Evolutionary conservation across 192 early-diverging fungal species (phyloP), one percentile per base, ranked within the genome.

Genomic region (Backusella tarrabulga): DNA sequence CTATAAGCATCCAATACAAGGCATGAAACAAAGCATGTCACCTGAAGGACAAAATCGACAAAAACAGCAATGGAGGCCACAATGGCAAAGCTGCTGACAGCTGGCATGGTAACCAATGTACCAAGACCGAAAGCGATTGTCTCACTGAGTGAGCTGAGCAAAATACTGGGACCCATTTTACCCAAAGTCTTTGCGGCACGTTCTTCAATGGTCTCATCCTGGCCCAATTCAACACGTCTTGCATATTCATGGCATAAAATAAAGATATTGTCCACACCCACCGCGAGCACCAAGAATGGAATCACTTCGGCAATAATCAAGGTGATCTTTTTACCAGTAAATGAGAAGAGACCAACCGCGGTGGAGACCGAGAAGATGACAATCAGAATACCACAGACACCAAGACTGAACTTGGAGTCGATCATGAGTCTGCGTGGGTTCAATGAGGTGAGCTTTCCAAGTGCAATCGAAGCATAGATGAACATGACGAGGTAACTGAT

Each of bases 251-350:
- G 88, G 44, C 87, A 88, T 15, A 92, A 78, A 69, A 92, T 88
- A 73, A 92, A 92, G 67, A 92, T 90, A 60, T 92, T 92, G 67
- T 92, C 91, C 0, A 92, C 91, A 67, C 91, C 90, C 8, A 92
- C 89, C 6, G 91, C 91, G 40, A 92, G 72, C 11, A 90, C 91
- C 36, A 92, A 73, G 75, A 92, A 92, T 0, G 91, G 91, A 78
- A 92, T 91, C 3, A 92, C 91, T 56, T 92, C 91, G 4, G 89
- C 89, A 70, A 91, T 90, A 79, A 92, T 92, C 63, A 92, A 68
- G 0, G 91, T 91, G 17, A 85, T 86, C 77, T 90, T 90, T 69
- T 86, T 81, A 8, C 91, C 91, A 8, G 87, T 77, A 46, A 87
- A 84, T 2, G 90, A 89, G 29, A 92, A 90, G 23, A 91, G 82